Evolutionary conservation across 805 yeast species (phyloP).

Genomic region (Candida lessepsii): DNA sequence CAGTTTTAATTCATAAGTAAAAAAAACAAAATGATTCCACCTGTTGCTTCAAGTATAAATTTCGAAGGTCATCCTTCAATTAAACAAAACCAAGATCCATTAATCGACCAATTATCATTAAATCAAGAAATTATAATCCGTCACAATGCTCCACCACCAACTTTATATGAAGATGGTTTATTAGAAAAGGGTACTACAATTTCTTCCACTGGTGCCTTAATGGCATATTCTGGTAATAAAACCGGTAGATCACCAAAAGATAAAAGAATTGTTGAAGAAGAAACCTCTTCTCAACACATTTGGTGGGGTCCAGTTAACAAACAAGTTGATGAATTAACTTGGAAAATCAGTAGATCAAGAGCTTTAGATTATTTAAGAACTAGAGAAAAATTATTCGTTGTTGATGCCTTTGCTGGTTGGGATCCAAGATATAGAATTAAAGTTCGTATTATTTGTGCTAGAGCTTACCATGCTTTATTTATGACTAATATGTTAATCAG

Average conservation of each 20-base stretch:
- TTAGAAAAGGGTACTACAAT: constrained; percentile 88
- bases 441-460: constrained; percentile 93
- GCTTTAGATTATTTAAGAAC: constrained; percentile 96
- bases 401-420: constrained; percentile 99
- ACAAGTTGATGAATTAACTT: constrained; percentile 88
- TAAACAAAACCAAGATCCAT: constrained; percentile 39
- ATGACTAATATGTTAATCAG: constrained; percentile 98
- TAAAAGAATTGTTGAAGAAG: constrained; percentile 96
- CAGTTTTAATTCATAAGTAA: not conserved
- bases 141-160: constrained; percentile 92
- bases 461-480: constrained; percentile 97
- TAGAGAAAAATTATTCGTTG: constrained; percentile 87
- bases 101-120: constrained; percentile 44
- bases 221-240: constrained; percentile 93
- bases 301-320: constrained; percentile 99
- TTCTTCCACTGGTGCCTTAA: constrained; percentile 88
- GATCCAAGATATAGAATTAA: constrained; percentile 96
- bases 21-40: constrained; percentile 37
- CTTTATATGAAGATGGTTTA: constrained; percentile 91
- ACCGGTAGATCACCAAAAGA: constrained; percentile 99
- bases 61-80: constrained; percentile 41
- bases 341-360: constrained; percentile 94
- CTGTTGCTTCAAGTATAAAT: constrained; percentile 44
- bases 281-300: constrained; percentile 73
- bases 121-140: constrained; percentile 65